Conservation (phyloP, 2,329 filamentous ascomycete species). For the Lojkania enalia region DNA sequence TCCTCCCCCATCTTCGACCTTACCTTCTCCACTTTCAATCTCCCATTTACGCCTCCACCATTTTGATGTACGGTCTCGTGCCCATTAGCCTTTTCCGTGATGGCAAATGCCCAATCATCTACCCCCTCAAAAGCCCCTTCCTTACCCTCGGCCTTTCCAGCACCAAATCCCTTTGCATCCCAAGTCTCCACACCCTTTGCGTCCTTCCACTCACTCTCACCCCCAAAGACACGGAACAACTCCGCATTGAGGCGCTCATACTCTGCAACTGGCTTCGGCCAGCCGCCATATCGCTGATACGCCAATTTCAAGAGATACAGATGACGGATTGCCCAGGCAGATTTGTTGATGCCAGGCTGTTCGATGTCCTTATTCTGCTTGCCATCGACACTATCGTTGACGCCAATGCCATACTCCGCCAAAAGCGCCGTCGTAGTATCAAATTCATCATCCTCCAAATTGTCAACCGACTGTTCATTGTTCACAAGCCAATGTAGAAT, state of each 20-base stretch:
- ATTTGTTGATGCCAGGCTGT: conserved; percentile 30
- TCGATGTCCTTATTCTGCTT: conserved; percentile 29
- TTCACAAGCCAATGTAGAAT: conserved; percentile 37
- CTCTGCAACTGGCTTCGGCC: conserved; percentile 54
- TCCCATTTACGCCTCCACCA: too few relatives aligned
- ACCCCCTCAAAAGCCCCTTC: conserved; percentile 40
- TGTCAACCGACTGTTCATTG: conserved; percentile 22
- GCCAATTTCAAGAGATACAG: conserved; percentile 44
- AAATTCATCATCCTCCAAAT: conserved; percentile 37
- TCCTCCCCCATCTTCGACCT: too few relatives aligned
- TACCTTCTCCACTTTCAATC: too few relatives aligned
- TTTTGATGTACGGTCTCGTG: too few relatives aligned
- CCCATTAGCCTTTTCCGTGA: too few relatives aligned
- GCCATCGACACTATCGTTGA: conserved; percentile 28
- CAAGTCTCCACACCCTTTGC: conserved; percentile 54
- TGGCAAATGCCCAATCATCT: conserved; percentile 39
- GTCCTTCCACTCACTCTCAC: conserved; percentile 43
- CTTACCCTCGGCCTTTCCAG: conserved; percentile 51
- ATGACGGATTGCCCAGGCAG: conserved; percentile 37
- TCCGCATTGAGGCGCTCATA: conserved; percentile 54
- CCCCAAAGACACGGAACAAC: conserved; percentile 47
- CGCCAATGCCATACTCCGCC: conserved; percentile 38
- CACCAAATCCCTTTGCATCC: conserved; percentile 50
- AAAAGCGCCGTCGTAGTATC: conserved; percentile 44
- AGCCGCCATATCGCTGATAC: conserved; percentile 49